These are phyloP conservation scores for Paecilomyces formosus DNA, from an alignment of 2,329 filamentous ascomycete species.

Conservation along the genomic window DNA sequence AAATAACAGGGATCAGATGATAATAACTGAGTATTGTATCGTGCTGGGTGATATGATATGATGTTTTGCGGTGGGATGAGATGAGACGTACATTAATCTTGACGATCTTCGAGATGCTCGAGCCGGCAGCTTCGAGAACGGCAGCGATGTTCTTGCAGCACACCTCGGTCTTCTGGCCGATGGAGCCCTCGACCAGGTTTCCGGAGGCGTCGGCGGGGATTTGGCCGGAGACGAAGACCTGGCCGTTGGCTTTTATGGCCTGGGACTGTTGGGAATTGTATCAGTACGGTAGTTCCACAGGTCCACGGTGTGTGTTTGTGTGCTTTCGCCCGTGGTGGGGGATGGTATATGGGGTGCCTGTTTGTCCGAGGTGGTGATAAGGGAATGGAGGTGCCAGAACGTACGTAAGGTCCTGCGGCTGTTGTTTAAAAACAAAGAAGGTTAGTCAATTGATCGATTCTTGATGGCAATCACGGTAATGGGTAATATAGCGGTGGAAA, in stretches of 20 bases:
- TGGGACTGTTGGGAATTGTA: constrained; percentile 31
- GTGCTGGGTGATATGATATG: too few species aligned
- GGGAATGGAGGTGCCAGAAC: constrained; percentile 7
- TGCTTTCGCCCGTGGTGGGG: too few species aligned
- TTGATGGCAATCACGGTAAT: not conserved
- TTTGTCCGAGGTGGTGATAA: not conserved
- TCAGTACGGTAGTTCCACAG: not conserved
- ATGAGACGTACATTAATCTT: constrained; percentile 59
- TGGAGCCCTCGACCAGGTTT: constrained; percentile 55
- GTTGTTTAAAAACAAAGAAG: not conserved
- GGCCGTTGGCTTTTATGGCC: constrained; percentile 60
- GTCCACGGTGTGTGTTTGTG: not conserved
- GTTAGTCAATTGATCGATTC: not conserved
- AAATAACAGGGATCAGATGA: too few species aligned
- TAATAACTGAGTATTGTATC: too few species aligned
- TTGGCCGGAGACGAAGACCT: constrained; percentile 66
- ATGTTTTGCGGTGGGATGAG: too few species aligned
- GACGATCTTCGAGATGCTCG: constrained; percentile 69
- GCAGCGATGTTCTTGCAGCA: constrained; percentile 76
- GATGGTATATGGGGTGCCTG: not conserved
- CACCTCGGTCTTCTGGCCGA: constrained; percentile 61
- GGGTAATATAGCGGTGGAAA: not conserved
- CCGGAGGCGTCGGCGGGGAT: constrained; percentile 63
- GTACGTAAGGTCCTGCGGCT: constrained; percentile 39
- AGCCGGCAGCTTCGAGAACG: constrained; percentile 75